These are phyloP conservation scores for Chalciporus piperatus DNA, from an alignment of 768 basidiomycete genomes.

Conservation along the genomic window DNA sequence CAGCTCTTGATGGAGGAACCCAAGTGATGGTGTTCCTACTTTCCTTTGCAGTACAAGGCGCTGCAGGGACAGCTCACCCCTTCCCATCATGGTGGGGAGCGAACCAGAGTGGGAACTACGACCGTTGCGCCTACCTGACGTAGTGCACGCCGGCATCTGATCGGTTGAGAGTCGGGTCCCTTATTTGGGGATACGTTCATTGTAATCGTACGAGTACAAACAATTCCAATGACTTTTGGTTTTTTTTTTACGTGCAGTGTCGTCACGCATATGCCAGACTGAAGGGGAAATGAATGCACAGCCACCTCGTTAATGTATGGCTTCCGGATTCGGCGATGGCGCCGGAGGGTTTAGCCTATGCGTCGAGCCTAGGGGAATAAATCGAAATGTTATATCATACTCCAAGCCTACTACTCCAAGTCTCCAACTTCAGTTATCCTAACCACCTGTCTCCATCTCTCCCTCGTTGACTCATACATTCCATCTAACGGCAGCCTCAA, in stretches of 20 bases:
- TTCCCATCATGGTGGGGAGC: conserved; percentile 62
- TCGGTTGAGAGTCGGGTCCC: neutral
- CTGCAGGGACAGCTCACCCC: conserved; percentile 43
- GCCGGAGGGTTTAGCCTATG: no score
- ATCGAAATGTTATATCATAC: no score
- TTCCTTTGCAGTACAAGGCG: conserved; percentile 52
- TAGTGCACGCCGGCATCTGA: conserved; percentile 4
- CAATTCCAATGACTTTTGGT: neutral
- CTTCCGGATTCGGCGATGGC: neutral
- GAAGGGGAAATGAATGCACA: neutral
- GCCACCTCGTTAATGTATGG: conserved; percentile 4
- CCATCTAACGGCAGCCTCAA: neutral
- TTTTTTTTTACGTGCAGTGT: neutral
- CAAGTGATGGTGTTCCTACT: conserved; percentile 57
- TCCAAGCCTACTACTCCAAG: no score
- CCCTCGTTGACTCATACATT: no score
- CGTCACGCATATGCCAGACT: no score
- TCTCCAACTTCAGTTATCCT: no score
- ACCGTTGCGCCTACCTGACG: conserved; percentile 22
- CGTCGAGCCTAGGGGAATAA: no score
- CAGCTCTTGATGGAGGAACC: conserved; percentile 37
- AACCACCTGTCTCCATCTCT: no score
- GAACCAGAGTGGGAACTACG: conserved; percentile 46
- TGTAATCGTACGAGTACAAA: no score
- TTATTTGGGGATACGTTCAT: no score